phyloP scores from a whole-genome alignment of 306 rosid species.

The Fagus crenata region DNA sequence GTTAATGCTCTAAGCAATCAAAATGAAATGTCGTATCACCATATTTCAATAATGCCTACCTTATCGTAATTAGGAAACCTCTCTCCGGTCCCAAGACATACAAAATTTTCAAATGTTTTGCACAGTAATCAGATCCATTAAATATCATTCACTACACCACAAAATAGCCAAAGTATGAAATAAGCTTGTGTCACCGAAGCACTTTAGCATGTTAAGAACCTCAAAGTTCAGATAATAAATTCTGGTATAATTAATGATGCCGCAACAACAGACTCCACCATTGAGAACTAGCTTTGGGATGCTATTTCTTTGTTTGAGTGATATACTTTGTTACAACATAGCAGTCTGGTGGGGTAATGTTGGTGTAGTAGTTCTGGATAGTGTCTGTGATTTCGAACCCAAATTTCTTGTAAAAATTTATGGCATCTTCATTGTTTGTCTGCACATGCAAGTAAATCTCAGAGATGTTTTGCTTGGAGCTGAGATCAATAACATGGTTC shows the following conservation, averaged over 20 bases:
- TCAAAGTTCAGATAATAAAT: slow-evolving; percentile 36
- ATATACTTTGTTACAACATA: slow-evolving; percentile 70
- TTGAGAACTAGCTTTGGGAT: slow-evolving; percentile 34
- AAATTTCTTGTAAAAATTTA: slow-evolving; percentile 90
- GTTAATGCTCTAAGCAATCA: not conserved
- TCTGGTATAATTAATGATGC: slow-evolving; percentile 40
- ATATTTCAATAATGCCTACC: not conserved
- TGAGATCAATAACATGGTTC: slow-evolving; percentile 82
- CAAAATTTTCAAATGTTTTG: slow-evolving; percentile 17
- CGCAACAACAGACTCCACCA: slow-evolving; percentile 39
- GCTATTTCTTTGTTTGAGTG: slow-evolving; percentile 56
- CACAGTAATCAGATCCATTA: slow-evolving; percentile 10
- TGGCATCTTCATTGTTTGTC: slow-evolving; percentile 92
- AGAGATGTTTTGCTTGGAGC: slow-evolving; percentile 67
- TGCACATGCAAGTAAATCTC: slow-evolving; percentile 88
- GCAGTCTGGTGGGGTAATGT: slow-evolving; percentile 95
- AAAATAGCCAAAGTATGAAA: slow-evolving; percentile 16
- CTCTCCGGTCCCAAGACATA: not conserved
- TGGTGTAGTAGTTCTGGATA: slow-evolving; percentile 85
- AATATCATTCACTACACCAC: not conserved
- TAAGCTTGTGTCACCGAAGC: slow-evolving; percentile 2
- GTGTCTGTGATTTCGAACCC: slow-evolving; percentile 96
- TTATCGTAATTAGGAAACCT: slow-evolving; percentile 4
- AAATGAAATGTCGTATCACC: not conserved
- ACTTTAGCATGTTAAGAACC: slow-evolving; percentile 32